Base-by-base conservation (phyloP, 2,329 filamentous ascomycete species). In the Nannizzia gypsea region DNA sequence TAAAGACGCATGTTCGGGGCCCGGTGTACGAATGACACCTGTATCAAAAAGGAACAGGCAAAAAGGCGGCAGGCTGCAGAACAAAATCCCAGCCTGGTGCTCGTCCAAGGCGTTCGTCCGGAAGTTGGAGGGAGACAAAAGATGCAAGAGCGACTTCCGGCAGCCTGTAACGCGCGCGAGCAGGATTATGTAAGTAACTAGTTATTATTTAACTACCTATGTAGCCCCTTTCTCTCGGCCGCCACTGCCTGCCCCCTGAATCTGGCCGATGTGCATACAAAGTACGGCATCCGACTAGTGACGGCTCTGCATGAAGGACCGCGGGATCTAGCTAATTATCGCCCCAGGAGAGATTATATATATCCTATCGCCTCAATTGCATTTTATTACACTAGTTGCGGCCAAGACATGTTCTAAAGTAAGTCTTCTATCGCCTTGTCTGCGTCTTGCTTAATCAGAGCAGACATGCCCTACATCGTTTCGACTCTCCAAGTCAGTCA, bases 371-470 rank as follows among this genome's bases (percentile, higher is more conserved):
- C 13, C 13, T 11, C 31, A 36, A 13, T 36, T 36, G 9, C 13
- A 36, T 3, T 36, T 11, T 36, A 3, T 36, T 36, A 11, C 31
- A 8, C 9, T 36, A 36, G 9, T 11, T 36, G 31, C 8, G 9
- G 42, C 17, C 22, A 11, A 20, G 9, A 6, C 20, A 9, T 20
- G 3, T 46, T n/a, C n/a, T 73, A 67, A 93, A 96, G 85, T 62
- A 99, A 77, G 72, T 95, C 91, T 64, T 89, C 83, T 64, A 99
- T 87, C 15, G 86, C 85, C 76, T 96, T 96, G 72, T 96, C 91
- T 6, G 91, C 89, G 71, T 99, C 93, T 67, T 90, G 88, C 70
- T 89, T 88, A 69, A 99, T 96, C 68, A 99, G 76, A 34, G 96
- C 90, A 59, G 93, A 75, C 93, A 99, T 99, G 28, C 92, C 93